Percentiles rank a stretch among this genome's conserved stretches.
These are phyloP conservation scores for Puccinia horiana DNA, from an alignment of 1,284 basidiomycete species.

Conservation along the genomic window DNA sequence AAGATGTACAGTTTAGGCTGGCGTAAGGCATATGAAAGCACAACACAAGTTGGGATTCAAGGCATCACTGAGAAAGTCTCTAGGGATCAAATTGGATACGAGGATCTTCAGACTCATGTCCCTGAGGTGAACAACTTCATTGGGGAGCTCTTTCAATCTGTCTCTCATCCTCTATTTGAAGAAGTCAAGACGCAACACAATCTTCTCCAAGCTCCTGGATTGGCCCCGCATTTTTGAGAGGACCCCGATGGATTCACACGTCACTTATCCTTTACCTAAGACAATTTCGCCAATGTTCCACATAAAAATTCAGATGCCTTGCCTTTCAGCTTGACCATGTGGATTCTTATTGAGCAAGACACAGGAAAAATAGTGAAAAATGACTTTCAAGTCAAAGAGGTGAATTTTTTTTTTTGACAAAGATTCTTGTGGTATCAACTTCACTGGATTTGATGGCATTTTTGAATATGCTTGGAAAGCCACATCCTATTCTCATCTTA, in stretches of 20 bases:
- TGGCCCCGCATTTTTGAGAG: neutral
- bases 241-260: neutral
- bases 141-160: neutral
- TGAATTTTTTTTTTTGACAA: neutral
- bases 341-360: neutral
- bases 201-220: neutral
- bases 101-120: neutral
- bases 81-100: neutral
- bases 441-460: neutral
- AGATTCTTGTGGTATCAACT: no score
- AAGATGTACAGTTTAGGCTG: neutral
- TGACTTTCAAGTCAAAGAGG: neutral
- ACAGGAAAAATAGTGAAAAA: neutral
- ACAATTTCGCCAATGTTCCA: neutral
- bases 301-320: neutral
- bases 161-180: neutral
- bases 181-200: neutral
- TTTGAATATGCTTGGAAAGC: neutral
- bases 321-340: neutral
- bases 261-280: neutral
- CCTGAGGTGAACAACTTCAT: neutral
- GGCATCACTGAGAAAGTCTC: neutral
- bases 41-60: neutral
- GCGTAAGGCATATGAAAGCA: neutral
- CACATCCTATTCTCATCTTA: neutral